Evolutionary conservation across 2,329 filamentous ascomycete species (phyloP).

Genomic region (Hysterium pulicare): DNA sequence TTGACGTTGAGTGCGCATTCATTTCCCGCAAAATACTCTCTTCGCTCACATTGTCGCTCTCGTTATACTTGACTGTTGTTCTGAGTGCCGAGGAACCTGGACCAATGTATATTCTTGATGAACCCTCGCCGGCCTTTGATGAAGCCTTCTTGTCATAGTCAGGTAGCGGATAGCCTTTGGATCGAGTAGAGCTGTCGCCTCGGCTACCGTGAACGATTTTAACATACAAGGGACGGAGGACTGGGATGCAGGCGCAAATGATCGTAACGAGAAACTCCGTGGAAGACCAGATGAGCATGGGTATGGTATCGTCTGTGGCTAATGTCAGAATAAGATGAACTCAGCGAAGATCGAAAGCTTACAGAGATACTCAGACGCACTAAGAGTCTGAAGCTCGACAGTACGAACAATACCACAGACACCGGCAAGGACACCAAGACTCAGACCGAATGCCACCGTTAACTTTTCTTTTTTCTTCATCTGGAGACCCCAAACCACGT

Average conservation of each 20-base stretch:
- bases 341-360: not conserved
- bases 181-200: slow-evolving; percentile 15
- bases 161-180: slow-evolving; percentile 18
- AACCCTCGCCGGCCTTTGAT: slow-evolving; percentile 8
- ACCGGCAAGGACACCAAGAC: slow-evolving; percentile 30
- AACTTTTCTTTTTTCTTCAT: slow-evolving; percentile 36
- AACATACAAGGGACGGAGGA: slow-evolving; percentile 41
- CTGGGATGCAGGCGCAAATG: slow-evolving; percentile 52
- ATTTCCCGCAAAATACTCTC: slow-evolving; percentile 22
- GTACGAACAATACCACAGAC: slow-evolving; percentile 31
- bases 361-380: slow-evolving; percentile 28
- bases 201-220: slow-evolving; percentile 19
- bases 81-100: slow-evolving; percentile 15
- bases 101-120: slow-evolving; percentile 18
- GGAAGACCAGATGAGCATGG: slow-evolving; percentile 30
- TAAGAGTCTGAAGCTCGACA: slow-evolving; percentile 25
- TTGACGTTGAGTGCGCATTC: not conserved
- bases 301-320: slow-evolving; percentile 23
- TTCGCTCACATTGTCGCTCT: slow-evolving; percentile 23
- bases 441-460: slow-evolving; percentile 28
- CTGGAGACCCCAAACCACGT: slow-evolving; percentile 29
- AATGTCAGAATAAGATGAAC: not conserved
- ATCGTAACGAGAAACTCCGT: slow-evolving; percentile 48
- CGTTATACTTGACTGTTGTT: slow-evolving; percentile 18
- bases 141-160: slow-evolving; percentile 13